phyloP scores from a whole-genome alignment of 2,329 filamentous ascomycete species.

The Beauveria brongniartii region DNA sequence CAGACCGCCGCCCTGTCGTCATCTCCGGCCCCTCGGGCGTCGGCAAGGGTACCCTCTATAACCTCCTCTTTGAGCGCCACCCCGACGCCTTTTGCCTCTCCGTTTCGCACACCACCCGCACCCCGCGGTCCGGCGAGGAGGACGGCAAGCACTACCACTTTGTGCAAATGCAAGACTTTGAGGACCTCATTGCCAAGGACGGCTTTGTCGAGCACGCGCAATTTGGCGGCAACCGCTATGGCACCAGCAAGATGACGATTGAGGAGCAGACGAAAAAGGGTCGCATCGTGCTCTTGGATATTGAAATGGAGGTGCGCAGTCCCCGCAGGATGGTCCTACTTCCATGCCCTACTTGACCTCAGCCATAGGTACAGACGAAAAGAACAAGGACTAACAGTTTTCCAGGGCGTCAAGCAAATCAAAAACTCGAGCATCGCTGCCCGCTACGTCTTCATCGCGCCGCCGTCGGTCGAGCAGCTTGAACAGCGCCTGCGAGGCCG shows the following conservation, averaged over 20 bases:
- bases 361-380: neutral
- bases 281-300: conserved; percentile 77
- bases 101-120: conserved; percentile 71
- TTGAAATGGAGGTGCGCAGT: conserved; percentile 77
- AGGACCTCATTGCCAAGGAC: conserved; percentile 54
- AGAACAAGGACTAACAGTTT: neutral
- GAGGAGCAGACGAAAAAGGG: conserved; percentile 64
- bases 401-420: conserved; percentile 78
- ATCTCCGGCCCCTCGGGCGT: conserved; percentile 74
- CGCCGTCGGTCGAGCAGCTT: conserved; percentile 65
- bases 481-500: conserved; percentile 67
- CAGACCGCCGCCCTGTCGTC: conserved; percentile 57
- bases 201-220: conserved; percentile 81
- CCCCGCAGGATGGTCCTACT: neutral
- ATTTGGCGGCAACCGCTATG: conserved; percentile 82
- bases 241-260: conserved; percentile 74
- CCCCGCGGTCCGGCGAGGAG: conserved; percentile 65
- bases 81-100: conserved; percentile 45
- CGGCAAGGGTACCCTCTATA: conserved; percentile 74
- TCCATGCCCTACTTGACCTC: too few species aligned
- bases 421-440: conserved; percentile 66
- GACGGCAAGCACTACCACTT: conserved; percentile 79
- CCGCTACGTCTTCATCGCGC: conserved; percentile 77
- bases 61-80: conserved; percentile 54
- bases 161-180: conserved; percentile 57